Evolutionary conservation across 805 yeast species (phyloP), one percentile per base, ranked within the genome.

Genomic region (Jamesozyma hellenica): DNA sequence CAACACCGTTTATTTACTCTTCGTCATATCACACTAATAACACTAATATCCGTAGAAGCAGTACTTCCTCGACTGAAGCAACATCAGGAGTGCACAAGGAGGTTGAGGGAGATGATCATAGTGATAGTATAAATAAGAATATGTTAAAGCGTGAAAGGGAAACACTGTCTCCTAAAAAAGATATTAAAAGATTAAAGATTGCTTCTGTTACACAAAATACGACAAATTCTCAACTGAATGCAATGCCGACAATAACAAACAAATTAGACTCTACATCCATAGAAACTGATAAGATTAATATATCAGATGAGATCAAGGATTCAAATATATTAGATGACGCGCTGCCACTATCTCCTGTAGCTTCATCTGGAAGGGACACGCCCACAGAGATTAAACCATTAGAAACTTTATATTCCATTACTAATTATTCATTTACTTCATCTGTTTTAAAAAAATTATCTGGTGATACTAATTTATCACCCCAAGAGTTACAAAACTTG

Each of bases 341-440:
- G 4, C 23, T 31, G 13, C 60, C 58, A 14, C 44, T 58, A 27
- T 58, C 63, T 4, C 64, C 64, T 8, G 43, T 57, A 10, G 62
- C 64, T 4, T 57, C 63, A 3, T 60, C 64, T 8, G 54, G 61
- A 8, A 39, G 44, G 6, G 43, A 34, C 15, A 44, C 51, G 9
- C 50, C 51, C 21, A 32, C 28, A 16, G 34, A 17, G n/a, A 18
- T 19, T 9, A 32, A 18, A n/a, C 8, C 35, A n/a, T 25, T 21
- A 6, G 36, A 34, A 8, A 7, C 25, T 4, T 17, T 17, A 12
- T 17, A 9, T 18, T 4, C 34, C 14, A 18, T 18, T 7, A 16
- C 5, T 11, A 18, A 15, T 15, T 10, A 16, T 15, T 13, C 21
- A 7, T 13, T 10, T 16, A 18, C 14, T 17, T 14, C 15, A 3